phyloP scores from a whole-genome alignment of 768 basidiomycete species.

The Gloeophyllum trabeum region DNA sequence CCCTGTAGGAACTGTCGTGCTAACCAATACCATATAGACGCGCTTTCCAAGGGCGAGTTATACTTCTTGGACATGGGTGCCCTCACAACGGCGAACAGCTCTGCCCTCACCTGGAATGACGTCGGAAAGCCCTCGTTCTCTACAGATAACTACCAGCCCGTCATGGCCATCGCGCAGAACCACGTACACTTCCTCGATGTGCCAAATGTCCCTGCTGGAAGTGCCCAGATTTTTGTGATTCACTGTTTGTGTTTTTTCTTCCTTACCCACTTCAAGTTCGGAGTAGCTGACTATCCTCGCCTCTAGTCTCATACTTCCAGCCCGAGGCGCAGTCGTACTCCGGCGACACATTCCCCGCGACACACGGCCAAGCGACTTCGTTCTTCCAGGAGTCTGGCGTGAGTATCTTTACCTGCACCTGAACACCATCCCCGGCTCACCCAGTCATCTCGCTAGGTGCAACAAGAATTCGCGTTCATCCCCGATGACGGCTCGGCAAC shows the following conservation, averaged over 20 bases:
- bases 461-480: constrained; percentile 68
- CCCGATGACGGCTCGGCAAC: constrained; percentile 62
- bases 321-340: constrained; percentile 52
- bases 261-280: background rate
- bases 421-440: background rate
- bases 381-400: constrained; percentile 52
- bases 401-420: constrained; percentile 11
- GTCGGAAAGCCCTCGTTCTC: constrained; percentile 47
- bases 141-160: constrained; percentile 46
- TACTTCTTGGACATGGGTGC: constrained; percentile 61
- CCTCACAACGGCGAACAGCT: constrained; percentile 48
- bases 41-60: constrained; percentile 51
- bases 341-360: constrained; percentile 52
- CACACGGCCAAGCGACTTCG: constrained; percentile 57
- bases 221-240: constrained; percentile 73
- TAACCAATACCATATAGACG: constrained; percentile 32
- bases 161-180: constrained; percentile 78
- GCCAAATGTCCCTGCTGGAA: constrained; percentile 54
- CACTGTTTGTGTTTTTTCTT: constrained; percentile 49
- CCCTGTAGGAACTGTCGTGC: background rate
- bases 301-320: constrained; percentile 69
- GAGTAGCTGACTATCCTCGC: background rate
- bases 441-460: constrained; percentile 28
- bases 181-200: constrained; percentile 78
- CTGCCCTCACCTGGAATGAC: constrained; percentile 51